Base-by-base conservation (phyloP, 805 yeast species). In the Cyberlindnera xishuangbannaensis region DNA sequence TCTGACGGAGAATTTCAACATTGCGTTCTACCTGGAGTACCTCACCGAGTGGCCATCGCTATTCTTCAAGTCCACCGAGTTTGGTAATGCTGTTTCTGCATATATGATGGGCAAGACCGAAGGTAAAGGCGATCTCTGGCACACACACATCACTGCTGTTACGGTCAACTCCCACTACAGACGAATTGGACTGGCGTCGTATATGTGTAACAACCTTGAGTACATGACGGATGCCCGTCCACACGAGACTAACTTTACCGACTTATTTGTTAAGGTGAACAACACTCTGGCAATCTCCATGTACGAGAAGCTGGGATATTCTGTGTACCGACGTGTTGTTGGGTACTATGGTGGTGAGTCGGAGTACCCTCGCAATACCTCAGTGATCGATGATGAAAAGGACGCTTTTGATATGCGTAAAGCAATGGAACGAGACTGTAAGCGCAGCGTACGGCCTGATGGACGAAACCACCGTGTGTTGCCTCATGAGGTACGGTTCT, bases 91-190 rank as follows among this genome's bases (percentile, higher is more conserved):
- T 6, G 43, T 55, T 5, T 61, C 83, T 21, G 90, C 88, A 1
- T 82, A 83, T 53, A 80, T 92, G 95, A 76, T 92, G 76, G 97
- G 94, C n/a, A 92, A 92, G 56, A 79, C 95, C 1, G 98, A 92
- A 56, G 98, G 98, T 0, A 65, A 65, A 23, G 75, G 70, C 5
- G 74, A 69, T 29, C 92, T 87, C 39, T 90, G 97, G 95, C 99
- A 92, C 53, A 76, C 95, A 1, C 99, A 92, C 56, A 87, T 92
- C 31, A 86, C 97, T 0, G 97, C 98, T 0, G 95, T 92, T 4
- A 87, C 97, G 0, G 82, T 92, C 1, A 81, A 82, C 39, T 79
- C 84, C 10, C 78, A 76, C 33, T 90, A 81, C 56, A 63, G 99
- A 34, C 64, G 97, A 40, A 67, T 90, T 12, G 95, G 95, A 2